These are phyloP conservation scores for Kwoniella europaea DNA, from an alignment of 768 basidiomycete species.

Conservation along the genomic window DNA sequence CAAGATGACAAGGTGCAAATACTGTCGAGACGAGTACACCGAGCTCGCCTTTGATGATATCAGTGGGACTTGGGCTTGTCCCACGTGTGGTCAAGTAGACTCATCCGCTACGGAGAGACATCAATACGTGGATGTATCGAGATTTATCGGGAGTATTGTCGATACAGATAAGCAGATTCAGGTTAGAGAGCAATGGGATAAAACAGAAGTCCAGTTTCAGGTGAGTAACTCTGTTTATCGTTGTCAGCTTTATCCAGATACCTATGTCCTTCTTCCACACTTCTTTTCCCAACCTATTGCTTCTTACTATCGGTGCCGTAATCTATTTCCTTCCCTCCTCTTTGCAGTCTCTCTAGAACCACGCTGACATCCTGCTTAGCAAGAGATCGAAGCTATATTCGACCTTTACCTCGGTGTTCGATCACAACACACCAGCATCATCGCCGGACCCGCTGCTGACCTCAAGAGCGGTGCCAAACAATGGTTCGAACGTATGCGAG, in stretches of 20 bases:
- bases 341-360: background rate
- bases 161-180: constrained; percentile 16
- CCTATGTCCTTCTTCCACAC: no score
- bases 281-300: no score
- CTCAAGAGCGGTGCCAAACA: constrained; percentile 14
- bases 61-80: constrained; percentile 26
- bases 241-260: no score
- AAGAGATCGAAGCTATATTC: constrained; percentile 21
- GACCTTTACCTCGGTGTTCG: constrained; percentile 21
- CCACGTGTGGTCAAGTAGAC: constrained; percentile 31
- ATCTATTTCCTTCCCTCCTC: no score
- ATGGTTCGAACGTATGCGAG: constrained; percentile 24
- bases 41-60: constrained; percentile 2
- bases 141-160: constrained; percentile 10
- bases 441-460: constrained; percentile 2
- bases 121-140: constrained; percentile 5
- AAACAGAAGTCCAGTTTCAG: constrained; percentile 15
- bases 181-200: constrained; percentile 8
- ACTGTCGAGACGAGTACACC: background rate
- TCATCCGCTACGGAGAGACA: background rate
- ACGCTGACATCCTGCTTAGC: constrained; percentile 3
- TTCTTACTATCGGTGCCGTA: no score
- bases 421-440: constrained; percentile 11
- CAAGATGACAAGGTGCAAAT: background rate
- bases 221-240: no score